A percentile compares a stretch with the other conserved stretches of the same genome.
Evolutionary conservation across 2,329 filamentous ascomycete genomes (phyloP).

Genomic region (Aspergillus calidoustus): DNA sequence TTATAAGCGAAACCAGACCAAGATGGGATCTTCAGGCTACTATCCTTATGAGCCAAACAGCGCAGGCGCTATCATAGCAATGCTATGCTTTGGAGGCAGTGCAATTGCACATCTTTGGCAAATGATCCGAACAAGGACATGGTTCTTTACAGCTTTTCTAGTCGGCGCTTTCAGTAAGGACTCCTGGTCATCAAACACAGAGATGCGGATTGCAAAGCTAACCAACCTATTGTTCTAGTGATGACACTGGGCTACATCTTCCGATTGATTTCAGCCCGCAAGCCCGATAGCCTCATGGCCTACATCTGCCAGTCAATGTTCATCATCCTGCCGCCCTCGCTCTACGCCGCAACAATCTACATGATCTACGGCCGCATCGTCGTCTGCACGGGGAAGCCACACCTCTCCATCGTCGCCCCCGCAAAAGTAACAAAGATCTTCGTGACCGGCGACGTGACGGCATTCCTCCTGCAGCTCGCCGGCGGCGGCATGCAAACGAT

Average conservation of each 20-base stretch:
- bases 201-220: neutral
- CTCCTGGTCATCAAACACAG: neutral
- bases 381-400: neutral
- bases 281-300: slow-evolving; percentile 5
- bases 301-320: slow-evolving; percentile 17
- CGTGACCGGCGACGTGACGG: slow-evolving; percentile 12
- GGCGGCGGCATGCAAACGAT: slow-evolving; percentile 17
- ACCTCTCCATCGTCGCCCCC: slow-evolving; percentile 15
- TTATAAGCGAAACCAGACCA: too few relatives aligned
- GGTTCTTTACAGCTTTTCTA: slow-evolving; percentile 19
- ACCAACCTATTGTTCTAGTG: neutral
- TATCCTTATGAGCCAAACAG: slow-evolving; percentile 30
- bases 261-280: slow-evolving; percentile 10
- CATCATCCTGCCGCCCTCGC: slow-evolving; percentile 22
- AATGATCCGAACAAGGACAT: slow-evolving; percentile 8
- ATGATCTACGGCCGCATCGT: slow-evolving; percentile 25
- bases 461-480: slow-evolving; percentile 10
- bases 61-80: slow-evolving; percentile 26
- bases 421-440: slow-evolving; percentile 21
- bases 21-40: neutral
- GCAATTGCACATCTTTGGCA: slow-evolving; percentile 13
- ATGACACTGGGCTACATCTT: slow-evolving; percentile 18
- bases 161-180: slow-evolving; percentile 7
- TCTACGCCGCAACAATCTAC: slow-evolving; percentile 34
- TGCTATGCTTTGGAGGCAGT: slow-evolving; percentile 15